A percentile compares a stretch with the other conserved stretches of the same genome.
Conservation (phyloP, 768 basidiomycete species). For the Boletus tylopilopsis region DNA sequence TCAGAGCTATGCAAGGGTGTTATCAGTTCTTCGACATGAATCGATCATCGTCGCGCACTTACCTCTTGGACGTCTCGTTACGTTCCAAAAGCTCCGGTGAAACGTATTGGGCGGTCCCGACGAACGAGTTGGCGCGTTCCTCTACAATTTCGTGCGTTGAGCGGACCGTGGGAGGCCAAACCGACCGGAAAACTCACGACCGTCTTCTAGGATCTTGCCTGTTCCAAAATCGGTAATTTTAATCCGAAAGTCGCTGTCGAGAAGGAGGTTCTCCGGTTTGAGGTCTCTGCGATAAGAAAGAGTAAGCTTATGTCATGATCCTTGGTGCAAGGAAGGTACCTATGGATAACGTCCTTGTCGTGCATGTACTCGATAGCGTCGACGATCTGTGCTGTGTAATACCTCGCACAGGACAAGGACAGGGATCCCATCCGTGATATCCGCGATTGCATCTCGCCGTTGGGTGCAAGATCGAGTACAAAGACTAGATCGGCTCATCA, state of each 20-base stretch:
- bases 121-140: constrained; percentile 67
- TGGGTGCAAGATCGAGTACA: constrained; percentile 69
- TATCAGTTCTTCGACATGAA: background rate
- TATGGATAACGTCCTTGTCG: constrained; percentile 83
- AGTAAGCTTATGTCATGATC: constrained; percentile 8
- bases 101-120: constrained; percentile 89
- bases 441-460: constrained; percentile 74
- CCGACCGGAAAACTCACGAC: constrained; percentile 35
- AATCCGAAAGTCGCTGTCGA: constrained; percentile 83
- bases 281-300: constrained; percentile 48
- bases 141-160: constrained; percentile 30
- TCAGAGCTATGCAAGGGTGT: constrained; percentile 60
- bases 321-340: constrained; percentile 36
- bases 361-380: constrained; percentile 93
- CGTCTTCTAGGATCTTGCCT: constrained; percentile 66
- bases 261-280: constrained; percentile 84
- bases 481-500: constrained; percentile 50
- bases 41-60: constrained; percentile 7
- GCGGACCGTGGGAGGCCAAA: background rate
- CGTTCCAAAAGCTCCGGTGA: constrained; percentile 79
- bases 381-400: constrained; percentile 87
- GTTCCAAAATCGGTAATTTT: constrained; percentile 98
- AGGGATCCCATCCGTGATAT: constrained; percentile 83
- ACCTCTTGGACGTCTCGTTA: constrained; percentile 78
- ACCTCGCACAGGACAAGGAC: constrained; percentile 67